Evolutionary conservation across 768 basidiomycete genomes (phyloP), one percentile per base, ranked within the genome.

Genomic region (Paxillus ammoniavirescens): DNA sequence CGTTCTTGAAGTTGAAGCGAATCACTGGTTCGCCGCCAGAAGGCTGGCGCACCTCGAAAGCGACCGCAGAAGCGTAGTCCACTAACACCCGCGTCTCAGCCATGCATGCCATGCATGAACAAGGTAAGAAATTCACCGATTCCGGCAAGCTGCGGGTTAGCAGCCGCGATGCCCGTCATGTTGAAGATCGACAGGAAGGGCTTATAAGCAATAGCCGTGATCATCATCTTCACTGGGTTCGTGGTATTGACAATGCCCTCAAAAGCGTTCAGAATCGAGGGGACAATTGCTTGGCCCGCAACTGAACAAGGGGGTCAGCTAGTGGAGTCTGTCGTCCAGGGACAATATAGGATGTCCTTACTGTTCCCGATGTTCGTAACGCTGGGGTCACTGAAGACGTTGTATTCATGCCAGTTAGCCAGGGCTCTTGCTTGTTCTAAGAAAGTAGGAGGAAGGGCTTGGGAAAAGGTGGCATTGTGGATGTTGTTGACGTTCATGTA

Each of bases 181-280:
- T 88, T 87, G 75, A 91, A 91, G 42, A 91, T 67, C 8, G 84
- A 85, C 31, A 89, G 54, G 73, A 91, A 87, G 0, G 89, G 89
- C 67, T 91, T 90, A 75, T 91, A 91, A 0, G 87, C 77, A 47
- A 85, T 75, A 9, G 82, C 82, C 31, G 81, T 73, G 58, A 86
- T 80, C 23, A 75, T 67, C 40, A 92, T 62, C 64, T 84, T 83
- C 52, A 83, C 60, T 0, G 84, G 78, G 54, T 82, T 75, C 3
- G 75, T 71, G 3, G 68, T 42, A 58, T 83, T 77, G 8, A 71
- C 70, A 66, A 91, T 83, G 9, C 70, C 70, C 0, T 72, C 62
- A 31, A 91, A 72, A 7, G 80, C 79, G 33, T 72, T 60, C 12
- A 89, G 56, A 54, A 92, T 80, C 7, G 77, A 76, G 0, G 87